Base-by-base conservation (phyloP, 2,329 filamentous ascomycete species). In the Hortaea werneckii region DNA sequence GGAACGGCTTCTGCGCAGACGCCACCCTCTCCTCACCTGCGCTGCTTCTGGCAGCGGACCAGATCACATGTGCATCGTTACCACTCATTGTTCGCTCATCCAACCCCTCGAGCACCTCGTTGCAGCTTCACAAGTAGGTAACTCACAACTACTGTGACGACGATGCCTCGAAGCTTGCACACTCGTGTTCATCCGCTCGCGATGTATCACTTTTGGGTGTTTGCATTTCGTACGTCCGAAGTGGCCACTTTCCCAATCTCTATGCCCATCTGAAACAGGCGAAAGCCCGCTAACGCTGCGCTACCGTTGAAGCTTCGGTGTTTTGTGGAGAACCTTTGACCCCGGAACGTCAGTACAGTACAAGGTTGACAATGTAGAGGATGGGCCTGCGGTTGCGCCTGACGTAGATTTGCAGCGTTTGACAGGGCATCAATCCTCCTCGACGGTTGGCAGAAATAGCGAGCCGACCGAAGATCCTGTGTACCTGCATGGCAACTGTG, bases 51-150 rank as follows among this genome's bases (percentile, higher is more conserved):
- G 43, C 46, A 44, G 34, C 47, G 50, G 46, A 20, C 6, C 11
- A 50, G 53, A 51, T 43, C 45, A 54, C 53, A 52, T 51, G 52
- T 51, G 48, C 48, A 50, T 43, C 54, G 49, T 54, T 50, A 50
- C 48, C 46, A 45, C 44, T 20, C 45, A 44, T 41, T 43, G 44
- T 49, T 41, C 29, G 12, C 35, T 43, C 40, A 29, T 41, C 40
- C 46, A 38, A 37, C 20, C 42, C 28, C 13, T n/a, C 13, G n/a
- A 40, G 12, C 42, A 39, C 20, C 37, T 12, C 11, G n/a, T 12
- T 11, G 27, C 34, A 28, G 29, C 34, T 28, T 20, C 20, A 20
- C 20, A 20, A 20, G 20, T 20, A 20, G 20, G 20, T 20, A 20
- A 20, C 20, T 20, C 20, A 20, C 20, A 20, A 4, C 20, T 20